These are phyloP conservation scores for Amylocarpus encephaloides DNA, from an alignment of 2,329 filamentous ascomycete species.

Conservation along the genomic window DNA sequence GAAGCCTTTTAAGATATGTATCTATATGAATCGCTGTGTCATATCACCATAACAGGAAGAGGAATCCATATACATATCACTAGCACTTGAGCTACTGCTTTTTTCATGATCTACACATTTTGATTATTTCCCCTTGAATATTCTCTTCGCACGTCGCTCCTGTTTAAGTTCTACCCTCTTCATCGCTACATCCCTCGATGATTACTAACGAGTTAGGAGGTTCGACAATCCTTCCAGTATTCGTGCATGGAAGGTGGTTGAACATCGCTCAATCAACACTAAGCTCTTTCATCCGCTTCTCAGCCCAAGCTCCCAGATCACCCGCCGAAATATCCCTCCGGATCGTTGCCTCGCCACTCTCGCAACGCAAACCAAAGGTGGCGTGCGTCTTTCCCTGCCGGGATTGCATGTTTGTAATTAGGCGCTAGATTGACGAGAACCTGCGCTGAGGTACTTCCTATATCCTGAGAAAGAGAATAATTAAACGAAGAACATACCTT, in stretches of 20 bases:
- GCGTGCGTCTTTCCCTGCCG: conserved; percentile 26
- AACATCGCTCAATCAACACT: neutral
- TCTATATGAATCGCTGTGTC: too few relatives aligned
- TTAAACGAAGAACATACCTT: conserved; percentile 19
- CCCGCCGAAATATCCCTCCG: conserved; percentile 17
- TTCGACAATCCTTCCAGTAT: neutral
- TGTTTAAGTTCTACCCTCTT: neutral
- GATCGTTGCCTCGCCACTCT: conserved; percentile 14
- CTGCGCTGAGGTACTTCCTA: neutral
- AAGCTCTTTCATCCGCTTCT: conserved; percentile 31
- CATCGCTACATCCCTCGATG: neutral
- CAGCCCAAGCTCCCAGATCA: conserved; percentile 6
- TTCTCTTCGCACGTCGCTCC: neutral
- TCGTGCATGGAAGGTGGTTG: neutral
- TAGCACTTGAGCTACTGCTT: neutral
- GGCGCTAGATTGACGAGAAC: conserved; percentile 12
- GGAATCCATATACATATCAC: neutral
- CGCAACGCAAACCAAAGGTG: conserved; percentile 28
- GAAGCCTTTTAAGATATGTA: too few relatives aligned
- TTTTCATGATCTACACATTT: neutral
- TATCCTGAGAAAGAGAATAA: neutral
- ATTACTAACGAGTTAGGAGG: neutral
- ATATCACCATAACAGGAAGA: neutral
- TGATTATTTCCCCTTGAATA: neutral
- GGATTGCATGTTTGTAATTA: conserved; percentile 21